Evolutionary conservation across 441 rosid species (phyloP).

Genomic region (Monsonia emarginata): DNA sequence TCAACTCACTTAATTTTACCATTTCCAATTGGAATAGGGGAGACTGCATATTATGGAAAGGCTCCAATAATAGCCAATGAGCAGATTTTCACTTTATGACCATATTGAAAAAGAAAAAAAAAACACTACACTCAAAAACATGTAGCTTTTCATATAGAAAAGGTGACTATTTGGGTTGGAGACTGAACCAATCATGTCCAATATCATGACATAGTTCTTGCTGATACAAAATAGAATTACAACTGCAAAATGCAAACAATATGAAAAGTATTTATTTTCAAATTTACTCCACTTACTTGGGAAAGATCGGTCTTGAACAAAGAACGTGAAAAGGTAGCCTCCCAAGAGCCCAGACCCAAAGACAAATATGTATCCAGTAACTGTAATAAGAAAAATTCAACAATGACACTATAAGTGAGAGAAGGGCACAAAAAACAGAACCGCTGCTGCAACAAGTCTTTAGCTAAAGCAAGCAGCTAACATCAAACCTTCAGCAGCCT

Average conservation of each 20-base stretch:
- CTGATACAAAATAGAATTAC: too few relatives aligned
- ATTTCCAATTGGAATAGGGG: not conserved
- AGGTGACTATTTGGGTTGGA: not conserved
- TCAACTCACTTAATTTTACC: not conserved
- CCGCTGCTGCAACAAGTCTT: conserved; percentile 4
- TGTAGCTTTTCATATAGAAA: not conserved
- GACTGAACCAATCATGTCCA: not conserved
- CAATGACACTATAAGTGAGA: conserved; percentile 2
- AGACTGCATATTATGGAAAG: not conserved
- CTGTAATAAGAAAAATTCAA: conserved; percentile 34
- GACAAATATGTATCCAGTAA: conserved; percentile 53
- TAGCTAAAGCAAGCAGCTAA: too few relatives aligned
- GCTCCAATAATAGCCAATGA: not conserved
- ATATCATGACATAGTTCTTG: not conserved
- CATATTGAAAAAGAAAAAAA: too few relatives aligned
- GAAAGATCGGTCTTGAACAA: conserved; percentile 58
- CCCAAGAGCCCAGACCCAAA: conserved; percentile 87
- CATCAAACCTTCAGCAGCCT: conserved; percentile 74
- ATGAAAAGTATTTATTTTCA: not conserved
- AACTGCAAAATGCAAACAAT: too few relatives aligned
- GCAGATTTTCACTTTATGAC: not conserved
- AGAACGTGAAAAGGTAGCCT: conserved; percentile 57
- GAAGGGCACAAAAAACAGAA: not conserved
- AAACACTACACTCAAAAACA: not conserved
- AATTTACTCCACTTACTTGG: conserved; percentile 48